A percentile compares a stretch with the other conserved stretches of the same genome.
These are phyloP conservation scores for Marasmius tenuissimus DNA, from an alignment of 1,284 basidiomycete genomes.

Conservation along the genomic window DNA sequence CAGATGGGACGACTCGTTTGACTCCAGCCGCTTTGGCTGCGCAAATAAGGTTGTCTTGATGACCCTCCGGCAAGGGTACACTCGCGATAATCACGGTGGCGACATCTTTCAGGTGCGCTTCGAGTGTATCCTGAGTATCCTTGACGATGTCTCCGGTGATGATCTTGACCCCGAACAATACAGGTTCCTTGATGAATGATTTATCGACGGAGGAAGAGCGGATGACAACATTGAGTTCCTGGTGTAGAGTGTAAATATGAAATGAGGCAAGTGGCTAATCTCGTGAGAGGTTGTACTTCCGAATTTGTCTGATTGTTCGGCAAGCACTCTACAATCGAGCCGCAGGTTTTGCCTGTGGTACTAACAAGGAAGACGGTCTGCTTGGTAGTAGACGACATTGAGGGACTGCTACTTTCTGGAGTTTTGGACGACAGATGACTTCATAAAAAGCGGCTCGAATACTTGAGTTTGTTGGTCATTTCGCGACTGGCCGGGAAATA, in stretches of 20 bases:
- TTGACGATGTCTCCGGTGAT: slow-evolving; percentile 1
- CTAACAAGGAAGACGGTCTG: slow-evolving; percentile 2
- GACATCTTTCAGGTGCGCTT: background rate
- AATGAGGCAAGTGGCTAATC: background rate
- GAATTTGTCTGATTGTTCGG: background rate
- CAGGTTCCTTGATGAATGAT: background rate
- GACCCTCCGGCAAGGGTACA: background rate
- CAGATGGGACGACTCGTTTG: slow-evolving; percentile 3
- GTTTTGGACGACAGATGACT: no score
- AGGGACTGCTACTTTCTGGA: no score
- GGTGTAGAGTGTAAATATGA: background rate
- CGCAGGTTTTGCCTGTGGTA: background rate
- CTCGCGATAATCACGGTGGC: slow-evolving; percentile 1
- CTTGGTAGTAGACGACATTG: background rate
- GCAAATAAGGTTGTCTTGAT: background rate
- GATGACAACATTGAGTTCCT: background rate
- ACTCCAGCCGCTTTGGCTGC: slow-evolving; percentile 6
- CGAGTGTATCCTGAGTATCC: background rate
- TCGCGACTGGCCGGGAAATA: no score
- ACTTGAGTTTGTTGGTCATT: no score
- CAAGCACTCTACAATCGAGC: background rate
- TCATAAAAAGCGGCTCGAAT: no score
- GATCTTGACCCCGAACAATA: background rate
- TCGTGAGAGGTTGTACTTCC: background rate
- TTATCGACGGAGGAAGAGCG: background rate